Evolutionary conservation across 257 asterid species (phyloP), one percentile per base, ranked within the genome.

Genomic region (Solanum phureja): DNA sequence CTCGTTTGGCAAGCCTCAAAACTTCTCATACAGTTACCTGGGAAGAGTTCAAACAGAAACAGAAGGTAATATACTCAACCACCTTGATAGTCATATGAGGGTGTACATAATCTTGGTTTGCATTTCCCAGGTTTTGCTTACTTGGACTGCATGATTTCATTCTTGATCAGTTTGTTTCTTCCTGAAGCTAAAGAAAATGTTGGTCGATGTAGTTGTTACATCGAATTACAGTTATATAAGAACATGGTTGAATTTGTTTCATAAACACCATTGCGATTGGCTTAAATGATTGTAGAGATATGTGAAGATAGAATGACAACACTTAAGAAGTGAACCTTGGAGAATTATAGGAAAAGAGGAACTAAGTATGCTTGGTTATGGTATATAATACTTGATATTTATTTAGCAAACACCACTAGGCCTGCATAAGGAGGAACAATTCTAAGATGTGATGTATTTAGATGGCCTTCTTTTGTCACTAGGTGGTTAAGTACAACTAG

Each of bases 1-100:
- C 99, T 93, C 98, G 99, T 90, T 92, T 97, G 96, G 99, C 98
- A 73, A 94, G 99, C 90, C 98, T 97, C 87, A 97, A 97, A 64
- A 97, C 98, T 81, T 94, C 99, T 87, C 99, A 97, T 90, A 95
- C 98, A n/a, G 90, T 95, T 46, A 95, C 99, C 3, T 97, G 99
- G 99, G 98, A 97, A 93, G 99, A 97, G 93, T 95, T 77, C 94
- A 97, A 97, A 89, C 93, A 88, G 97, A 97, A 93, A 93, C 98
- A 95, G 91, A 97, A 95, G 99, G 99, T 97, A 89, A 75, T 89
- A 87, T 86, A 60, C 69, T 81, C 85, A 46, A 31, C 42, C 68
- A 9, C 24, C 38, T 79, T 44, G 66, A 27, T 79, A 3, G 85
- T 81, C 85, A 46, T 81, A 81, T 38, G 42, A 29, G 68, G 62